Evolutionary conservation across 805 yeast species (phyloP), one percentile per base, ranked within the genome.

Genomic region (Nakazawaea wyomingensis): DNA sequence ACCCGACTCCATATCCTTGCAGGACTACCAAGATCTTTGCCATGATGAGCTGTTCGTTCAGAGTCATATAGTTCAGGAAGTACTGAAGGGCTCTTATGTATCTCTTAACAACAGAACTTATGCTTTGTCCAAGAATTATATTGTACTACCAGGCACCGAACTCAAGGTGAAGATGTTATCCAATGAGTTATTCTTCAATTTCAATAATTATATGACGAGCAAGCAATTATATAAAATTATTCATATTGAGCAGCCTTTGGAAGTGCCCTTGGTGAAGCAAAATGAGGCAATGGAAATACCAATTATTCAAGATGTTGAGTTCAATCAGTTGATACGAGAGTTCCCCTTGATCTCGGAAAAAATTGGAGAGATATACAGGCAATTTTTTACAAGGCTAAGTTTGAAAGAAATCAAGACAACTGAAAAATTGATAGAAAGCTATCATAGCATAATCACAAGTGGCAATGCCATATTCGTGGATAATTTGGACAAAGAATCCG

Each of bases 21-120:
- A 62, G 35, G 57, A 67, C 2, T 68, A 78, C 42, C 56, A 54
- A 3, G 85, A 80, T 2, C 57, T 78, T 11, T 80, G 86, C 55
- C 72, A 72, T 39, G 69, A 66, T 31, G 75, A 74, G 27, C 85
- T 79, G 20, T 84, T 83, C 55, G 63, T 83, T 7, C 70, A 71
- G 37, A 74, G 85, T 2, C 91, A 85, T 56, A 72, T 85, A 19
- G 59, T 83, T 16, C 53, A 47, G 40, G 37, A 63, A 65, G n/a
- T 60, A 73, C 14, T 77, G 71, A 49, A 64, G 61, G 43, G 78
- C 22, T 10, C 16, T 10, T 39, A 34, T 24, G n/a, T 18, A 9
- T 44, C 89, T 0, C 50, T 80, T 31, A 80, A 71, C 54, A 77
- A 78, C 17, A 73, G 71, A 50, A 80, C 77, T 41, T 59, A 84